Evolutionary conservation across 169 alveolate species (phyloP), one percentile per base, ranked within the genome.

Genomic region (Amoebophrya sp.): DNA sequence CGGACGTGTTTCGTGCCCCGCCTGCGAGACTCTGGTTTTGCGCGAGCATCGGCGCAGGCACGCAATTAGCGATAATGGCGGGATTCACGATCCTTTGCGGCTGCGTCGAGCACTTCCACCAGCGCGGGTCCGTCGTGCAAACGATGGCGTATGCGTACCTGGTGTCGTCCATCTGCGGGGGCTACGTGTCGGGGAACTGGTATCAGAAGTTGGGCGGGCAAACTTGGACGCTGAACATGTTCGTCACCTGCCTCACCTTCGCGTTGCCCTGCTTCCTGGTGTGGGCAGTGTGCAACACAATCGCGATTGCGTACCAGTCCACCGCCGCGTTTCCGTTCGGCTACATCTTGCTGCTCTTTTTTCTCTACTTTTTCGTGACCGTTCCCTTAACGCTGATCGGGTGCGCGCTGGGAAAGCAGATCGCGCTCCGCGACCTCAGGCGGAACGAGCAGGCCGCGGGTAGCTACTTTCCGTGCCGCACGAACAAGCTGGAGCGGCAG

Each of bases 11-110:
- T 40, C 35, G 91, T 0, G 40, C 91, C 0, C 91, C 91, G 35
- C 40, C 12, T 0, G 40, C 25, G 38, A 39, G 91, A 38, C 77
- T 89, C 25, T 89, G 53, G 40, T 77, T 89, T 32, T 89, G 83
- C 14, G 91, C 91, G 66, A 38, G 77, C 12, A 40, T 89, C 38
- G 91, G 91, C 55, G 91, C 91, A 25, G 91, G 91, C 91, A 89
- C 35, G 10, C 53, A 89, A 18, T 10, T 89, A 29, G 18, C 29
- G 40, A 2, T 12, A 0, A 77, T 77, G 90, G n/a, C 25, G 3
- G 3, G 3, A 25, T 89, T 25, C 77, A 32, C 32, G 83, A 66
- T 66, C 18, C 38, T n/a, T 25, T 12, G 35, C 35, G 83, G 83
- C 32, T 66, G 83, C 32, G 35, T 25, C 35, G 83, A 66, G 83